Conservation (phyloP, 257 asterid species). For the Lavandula angustifolia region DNA sequence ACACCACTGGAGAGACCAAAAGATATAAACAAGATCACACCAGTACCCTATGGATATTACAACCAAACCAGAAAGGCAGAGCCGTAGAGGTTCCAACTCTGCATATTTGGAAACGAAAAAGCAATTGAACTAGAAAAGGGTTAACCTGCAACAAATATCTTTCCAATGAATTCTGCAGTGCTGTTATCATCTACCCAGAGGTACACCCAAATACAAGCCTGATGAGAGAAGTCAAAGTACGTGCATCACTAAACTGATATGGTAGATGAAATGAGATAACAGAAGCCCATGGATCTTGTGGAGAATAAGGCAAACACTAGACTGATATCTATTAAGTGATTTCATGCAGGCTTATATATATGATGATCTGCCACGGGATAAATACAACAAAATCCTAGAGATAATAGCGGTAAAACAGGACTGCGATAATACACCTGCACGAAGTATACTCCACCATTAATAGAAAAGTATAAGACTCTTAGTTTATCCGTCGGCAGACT, state of each 20-base stretch:
- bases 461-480: slow-evolving; percentile 57
- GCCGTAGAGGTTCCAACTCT: neutral
- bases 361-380: slow-evolving; percentile 3
- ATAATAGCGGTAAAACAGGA: slow-evolving; percentile 27
- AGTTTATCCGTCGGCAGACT: slow-evolving; percentile 91
- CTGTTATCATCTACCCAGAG: slow-evolving; percentile 76
- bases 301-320: too few relatives aligned
- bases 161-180: slow-evolving; percentile 64
- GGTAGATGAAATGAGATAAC: slow-evolving; percentile 6
- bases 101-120: slow-evolving; percentile 17
- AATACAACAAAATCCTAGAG: neutral
- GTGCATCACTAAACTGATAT: slow-evolving; percentile 14
- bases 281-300: too few relatives aligned
- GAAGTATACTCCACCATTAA: slow-evolving; percentile 70
- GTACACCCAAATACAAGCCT: slow-evolving; percentile 80
- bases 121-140: neutral
- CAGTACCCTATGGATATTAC: slow-evolving; percentile 18
- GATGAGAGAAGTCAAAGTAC: slow-evolving; percentile 30
- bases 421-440: slow-evolving; percentile 63
- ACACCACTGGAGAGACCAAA: slow-evolving; percentile 70
- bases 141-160: slow-evolving; percentile 85
- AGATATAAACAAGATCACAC: slow-evolving; percentile 22
- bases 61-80: slow-evolving; percentile 24
- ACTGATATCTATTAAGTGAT: neutral
- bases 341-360: slow-evolving; percentile 9